Evolutionary conservation across 1,139 yeast species (phyloP), one percentile per base, ranked within the genome.

Genomic region (Komagataea norvegica): DNA sequence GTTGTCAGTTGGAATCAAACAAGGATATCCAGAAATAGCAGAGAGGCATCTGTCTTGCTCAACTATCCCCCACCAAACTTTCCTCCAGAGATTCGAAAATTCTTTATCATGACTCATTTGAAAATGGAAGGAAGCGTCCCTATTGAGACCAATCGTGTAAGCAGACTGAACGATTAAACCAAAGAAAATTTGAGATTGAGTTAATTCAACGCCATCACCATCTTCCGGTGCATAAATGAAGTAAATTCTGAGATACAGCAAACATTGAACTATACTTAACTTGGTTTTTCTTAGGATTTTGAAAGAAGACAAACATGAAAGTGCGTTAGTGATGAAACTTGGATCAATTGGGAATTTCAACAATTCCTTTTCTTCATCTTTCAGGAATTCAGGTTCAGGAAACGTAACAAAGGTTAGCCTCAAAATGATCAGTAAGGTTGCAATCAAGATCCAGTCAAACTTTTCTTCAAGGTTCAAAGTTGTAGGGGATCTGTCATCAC

Each of bases 201-300:
- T 51, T 9, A 61, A 52, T 36, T 67, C 71, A 11, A 44, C 40
- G n/a, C 61, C 59, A 40, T 72, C 76, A 31, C 66, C 69, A 46
- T 67, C 67, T 43, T 72, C 77, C 9, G 73, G 73, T 1, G 73
- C 61, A 47, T 59, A 58, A n/a, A 50, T 45, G 36, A 58, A 60
- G 44, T 72, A 72, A 3, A 67, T 40, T 38, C 68, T 59, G 10
- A 70, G 49, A 15, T 59, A 56, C n/a, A 68, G 38, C n/a, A 71
- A 44, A 1, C 63, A 65, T 44, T 70, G 76, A 24, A 71, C 51
- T 27, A 63, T 60, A 17, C 60, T 54, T 20, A 70, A 43, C 11
- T 65, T 60, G 9, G 62, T 48, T 46, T 65, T 67, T 33, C 65
- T 55, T 32, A 64, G 42, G 20, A 55, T 51, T 30, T 65, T 62